A percentile compares a stretch with the other conserved stretches of the same genome.
Evolutionary conservation across 805 yeast genomes (phyloP).

Genomic region (Ogataea nonfermentans): DNA sequence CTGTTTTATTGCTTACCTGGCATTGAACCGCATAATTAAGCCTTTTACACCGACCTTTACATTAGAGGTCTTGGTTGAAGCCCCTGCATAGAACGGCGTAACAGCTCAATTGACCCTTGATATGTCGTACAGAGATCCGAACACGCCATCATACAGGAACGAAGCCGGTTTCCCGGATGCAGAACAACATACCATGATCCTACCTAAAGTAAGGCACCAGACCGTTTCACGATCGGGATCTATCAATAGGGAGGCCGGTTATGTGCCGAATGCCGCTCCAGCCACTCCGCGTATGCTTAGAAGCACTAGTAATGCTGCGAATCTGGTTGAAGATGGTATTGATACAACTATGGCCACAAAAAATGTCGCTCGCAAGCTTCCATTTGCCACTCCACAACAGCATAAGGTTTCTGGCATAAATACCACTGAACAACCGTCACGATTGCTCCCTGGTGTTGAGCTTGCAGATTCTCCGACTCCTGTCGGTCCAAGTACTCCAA

Average conservation of each 20-base stretch:
- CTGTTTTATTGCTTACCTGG: background rate
- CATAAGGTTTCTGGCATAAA: slow-evolving; percentile 14
- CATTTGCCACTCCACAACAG: slow-evolving; percentile 19
- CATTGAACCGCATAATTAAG: background rate
- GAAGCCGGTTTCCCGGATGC: slow-evolving; percentile 4
- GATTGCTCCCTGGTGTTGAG: slow-evolving; percentile 29
- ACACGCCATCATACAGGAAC: background rate
- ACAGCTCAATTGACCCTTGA: slow-evolving; percentile 2
- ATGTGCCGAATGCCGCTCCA: slow-evolving; percentile 42
- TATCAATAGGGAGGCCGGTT: slow-evolving; percentile 14
- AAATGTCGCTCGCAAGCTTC: slow-evolving; percentile 21
- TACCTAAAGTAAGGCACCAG: slow-evolving; percentile 28
- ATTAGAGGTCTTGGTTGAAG: background rate
- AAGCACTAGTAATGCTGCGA: slow-evolving; percentile 42
- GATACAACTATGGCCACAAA: slow-evolving; percentile 19
- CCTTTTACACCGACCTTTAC: background rate
- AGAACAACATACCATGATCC: slow-evolving; percentile 14
- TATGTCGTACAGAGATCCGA: slow-evolving; percentile 8
- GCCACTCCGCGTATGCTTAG: slow-evolving; percentile 73
- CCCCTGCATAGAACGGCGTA: background rate
- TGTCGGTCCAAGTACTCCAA: slow-evolving; percentile 14
- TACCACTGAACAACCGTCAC: slow-evolving; percentile 10
- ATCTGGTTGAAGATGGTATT: slow-evolving; percentile 26
- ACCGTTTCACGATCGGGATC: slow-evolving; percentile 23
- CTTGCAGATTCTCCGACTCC: slow-evolving; percentile 16